These are phyloP conservation scores for Cordyceps farinosa DNA, from an alignment of 2,329 filamentous ascomycete species.

Conservation along the genomic window DNA sequence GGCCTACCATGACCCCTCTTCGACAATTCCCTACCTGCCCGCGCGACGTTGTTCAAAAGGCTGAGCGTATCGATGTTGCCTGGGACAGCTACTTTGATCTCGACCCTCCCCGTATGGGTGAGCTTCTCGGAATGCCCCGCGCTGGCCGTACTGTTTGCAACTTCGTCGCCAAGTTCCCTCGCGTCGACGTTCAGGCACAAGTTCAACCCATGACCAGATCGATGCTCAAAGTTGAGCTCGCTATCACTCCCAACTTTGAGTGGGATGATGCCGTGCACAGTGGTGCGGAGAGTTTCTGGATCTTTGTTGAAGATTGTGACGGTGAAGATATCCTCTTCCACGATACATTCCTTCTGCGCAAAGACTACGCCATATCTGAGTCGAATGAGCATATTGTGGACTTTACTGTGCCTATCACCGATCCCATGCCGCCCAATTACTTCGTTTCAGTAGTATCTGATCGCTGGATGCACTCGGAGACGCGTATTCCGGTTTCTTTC, in stretches of 20 bases:
- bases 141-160: slow-evolving; percentile 81
- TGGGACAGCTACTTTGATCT: slow-evolving; percentile 95
- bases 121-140: slow-evolving; percentile 85
- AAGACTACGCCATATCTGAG: slow-evolving; percentile 80
- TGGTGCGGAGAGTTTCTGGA: slow-evolving; percentile 89
- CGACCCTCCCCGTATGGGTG: slow-evolving; percentile 93
- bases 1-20: slow-evolving; percentile 96
- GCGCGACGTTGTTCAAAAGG: slow-evolving; percentile 82
- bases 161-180: slow-evolving; percentile 87
- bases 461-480: slow-evolving; percentile 97
- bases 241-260: slow-evolving; percentile 88
- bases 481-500: slow-evolving; percentile 87
- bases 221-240: slow-evolving; percentile 84
- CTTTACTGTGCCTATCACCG: slow-evolving; percentile 92
- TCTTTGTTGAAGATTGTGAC: slow-evolving; percentile 94
- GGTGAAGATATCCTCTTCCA: slow-evolving; percentile 94
- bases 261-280: slow-evolving; percentile 94
- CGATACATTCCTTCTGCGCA: slow-evolving; percentile 87
- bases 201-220: slow-evolving; percentile 93
- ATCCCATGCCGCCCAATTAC: slow-evolving; percentile 98
- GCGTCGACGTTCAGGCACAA: slow-evolving; percentile 87
- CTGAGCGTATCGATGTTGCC: slow-evolving; percentile 89
- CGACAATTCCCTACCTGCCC: slow-evolving; percentile 84
- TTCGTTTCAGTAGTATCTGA: slow-evolving; percentile 95
- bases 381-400: slow-evolving; percentile 92